These are phyloP conservation scores for Trichoderma gamsii DNA, from an alignment of 495 filamentous ascomycete genomes.

Conservation along the genomic window DNA sequence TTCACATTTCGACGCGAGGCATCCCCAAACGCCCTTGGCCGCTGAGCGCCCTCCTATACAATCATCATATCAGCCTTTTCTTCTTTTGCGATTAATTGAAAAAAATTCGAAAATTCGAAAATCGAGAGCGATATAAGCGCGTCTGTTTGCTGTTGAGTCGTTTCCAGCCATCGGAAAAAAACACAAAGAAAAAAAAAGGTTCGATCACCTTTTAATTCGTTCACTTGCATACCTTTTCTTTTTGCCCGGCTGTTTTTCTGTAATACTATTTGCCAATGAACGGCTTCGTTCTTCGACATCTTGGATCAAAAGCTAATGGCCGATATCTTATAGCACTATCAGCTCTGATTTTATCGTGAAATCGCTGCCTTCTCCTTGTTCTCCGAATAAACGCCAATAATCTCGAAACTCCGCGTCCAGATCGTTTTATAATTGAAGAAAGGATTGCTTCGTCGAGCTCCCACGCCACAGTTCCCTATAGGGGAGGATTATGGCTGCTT, in stretches of 20 bases:
- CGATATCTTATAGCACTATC: background rate
- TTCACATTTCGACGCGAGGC: constrained; percentile 20
- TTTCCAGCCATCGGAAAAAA: background rate
- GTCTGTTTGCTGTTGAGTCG: background rate
- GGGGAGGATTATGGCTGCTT: constrained; percentile 65
- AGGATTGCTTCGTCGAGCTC: background rate
- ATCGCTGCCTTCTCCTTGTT: background rate
- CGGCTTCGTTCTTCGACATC: background rate
- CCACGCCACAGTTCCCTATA: background rate
- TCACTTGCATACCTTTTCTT: background rate
- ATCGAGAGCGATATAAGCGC: background rate
- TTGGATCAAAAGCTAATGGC: background rate
- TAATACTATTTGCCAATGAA: background rate
- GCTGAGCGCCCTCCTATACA: constrained; percentile 50
- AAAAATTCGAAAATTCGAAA: background rate
- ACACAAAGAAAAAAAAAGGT: background rate
- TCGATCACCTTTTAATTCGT: background rate
- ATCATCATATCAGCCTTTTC: constrained; percentile 35
- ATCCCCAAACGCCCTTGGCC: constrained; percentile 31
- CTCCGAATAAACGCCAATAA: background rate
- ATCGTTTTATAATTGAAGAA: background rate
- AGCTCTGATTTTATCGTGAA: background rate
- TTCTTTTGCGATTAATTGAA: background rate
- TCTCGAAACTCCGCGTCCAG: background rate
- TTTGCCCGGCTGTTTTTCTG: background rate